Base-by-base conservation (phyloP, 179 eudicot genomes). In the Amaranthus tricolor region DNA sequence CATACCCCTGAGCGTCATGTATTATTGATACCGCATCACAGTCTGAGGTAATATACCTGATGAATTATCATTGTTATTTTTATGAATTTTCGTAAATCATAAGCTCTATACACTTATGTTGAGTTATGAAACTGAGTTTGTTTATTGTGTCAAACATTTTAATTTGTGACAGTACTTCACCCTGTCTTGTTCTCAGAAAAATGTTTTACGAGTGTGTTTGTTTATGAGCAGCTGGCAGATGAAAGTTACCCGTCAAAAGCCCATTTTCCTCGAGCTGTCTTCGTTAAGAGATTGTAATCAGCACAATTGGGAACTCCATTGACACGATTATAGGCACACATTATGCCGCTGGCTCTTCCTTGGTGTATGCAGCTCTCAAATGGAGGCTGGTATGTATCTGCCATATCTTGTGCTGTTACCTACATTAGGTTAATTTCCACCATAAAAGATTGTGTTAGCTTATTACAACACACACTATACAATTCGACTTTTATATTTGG, bases 231-330 rank as follows among this genome's bases (percentile, higher is more conserved):
- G 7, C 16, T 52, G 19, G 19, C 31, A 12, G 52, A 56, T 40
- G 49, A 55, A 16, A 66, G 9, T 56, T 74, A 94, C 94, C 98
- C 98, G 17, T 94, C 74, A 71, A 94, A 94, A 47, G 88, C 89
- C 98, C 98, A 94, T 71, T 75, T 71, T 56, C 83, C 82, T 48
- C 98, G 87, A 4, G 97, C 98, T 5, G 82, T 83, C 15, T 79
- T 78, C 67, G 96, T 84, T 60, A 94, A 76, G 68, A 94, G 91
- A 78, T 89, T 74, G 76, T 82, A 81, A 80, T 94, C 85, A 68
- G 96, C 98, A 70, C 98, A 94, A 53, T 79, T 88, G 58, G 98
- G 97, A 70, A 94, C 86, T 9, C 97, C 98, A 70, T 94, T 94
- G 54, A 94, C 84, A 0, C 84, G 89, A 45, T 92, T 94, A 61